Evolutionary conservation across 2,329 filamentous ascomycete species (phyloP).

Genomic region (Diplodia sapinea): DNA sequence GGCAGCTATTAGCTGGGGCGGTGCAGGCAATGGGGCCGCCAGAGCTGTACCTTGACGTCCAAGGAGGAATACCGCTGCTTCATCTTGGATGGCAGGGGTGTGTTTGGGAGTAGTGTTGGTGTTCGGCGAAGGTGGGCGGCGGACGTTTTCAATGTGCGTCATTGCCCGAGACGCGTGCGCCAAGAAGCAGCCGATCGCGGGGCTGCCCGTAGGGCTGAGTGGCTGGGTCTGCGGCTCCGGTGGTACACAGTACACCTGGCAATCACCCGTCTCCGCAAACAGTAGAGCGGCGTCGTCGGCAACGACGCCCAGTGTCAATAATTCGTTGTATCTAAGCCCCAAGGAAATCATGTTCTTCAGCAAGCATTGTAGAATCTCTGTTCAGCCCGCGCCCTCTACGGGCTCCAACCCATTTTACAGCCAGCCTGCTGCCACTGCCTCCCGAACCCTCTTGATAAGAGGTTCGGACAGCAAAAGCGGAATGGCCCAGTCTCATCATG

Average conservation of each 20-base stretch:
- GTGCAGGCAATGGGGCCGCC: not conserved
- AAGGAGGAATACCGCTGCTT: constrained; percentile 82
- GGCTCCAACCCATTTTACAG: not conserved
- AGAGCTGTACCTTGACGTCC: constrained; percentile 68
- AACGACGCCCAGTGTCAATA: not conserved
- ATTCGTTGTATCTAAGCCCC: not conserved
- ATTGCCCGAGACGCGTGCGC: constrained; percentile 11
- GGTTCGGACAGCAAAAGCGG: not conserved
- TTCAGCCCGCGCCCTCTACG: not conserved
- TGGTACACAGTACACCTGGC: not conserved
- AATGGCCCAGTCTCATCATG: not conserved
- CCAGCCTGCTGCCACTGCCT: not conserved
- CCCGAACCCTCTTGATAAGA: not conserved
- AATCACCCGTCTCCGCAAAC: not conserved
- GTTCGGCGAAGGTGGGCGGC: constrained; percentile 3
- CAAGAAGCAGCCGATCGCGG: constrained; percentile 27
- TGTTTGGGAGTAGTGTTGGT: not conserved
- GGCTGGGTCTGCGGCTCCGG: constrained; percentile 12
- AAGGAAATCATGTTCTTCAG: not conserved
- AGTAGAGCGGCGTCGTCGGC: not conserved
- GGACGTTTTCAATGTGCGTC: constrained; percentile 29
- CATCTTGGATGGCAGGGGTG: constrained; percentile 54
- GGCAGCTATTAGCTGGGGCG: constrained; percentile 22
- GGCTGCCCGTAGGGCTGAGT: constrained; percentile 22
- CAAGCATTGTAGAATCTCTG: not conserved